Evolutionary conservation across 192 early-diverging fungal species (phyloP).

Genomic region (Podila epicladia): DNA sequence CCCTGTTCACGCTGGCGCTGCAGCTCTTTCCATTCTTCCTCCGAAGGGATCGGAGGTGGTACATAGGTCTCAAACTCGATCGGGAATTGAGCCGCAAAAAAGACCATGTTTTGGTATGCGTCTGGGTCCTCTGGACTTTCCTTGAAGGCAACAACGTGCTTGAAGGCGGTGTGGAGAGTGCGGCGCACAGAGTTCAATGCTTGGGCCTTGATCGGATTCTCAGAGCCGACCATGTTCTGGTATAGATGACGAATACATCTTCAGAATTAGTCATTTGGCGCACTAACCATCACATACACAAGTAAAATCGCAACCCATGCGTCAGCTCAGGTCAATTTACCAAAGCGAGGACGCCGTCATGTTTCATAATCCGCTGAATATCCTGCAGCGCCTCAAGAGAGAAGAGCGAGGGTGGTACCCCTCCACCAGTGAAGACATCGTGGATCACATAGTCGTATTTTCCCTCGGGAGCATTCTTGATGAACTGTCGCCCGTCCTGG

Average conservation of each 20-base stretch:
- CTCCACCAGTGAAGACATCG: slow-evolving; percentile 95
- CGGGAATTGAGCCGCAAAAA: slow-evolving; percentile 26
- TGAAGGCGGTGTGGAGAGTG: slow-evolving; percentile 75
- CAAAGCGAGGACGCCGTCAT: slow-evolving; percentile 82
- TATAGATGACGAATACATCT: background rate
- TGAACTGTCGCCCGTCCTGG: slow-evolving; percentile 79
- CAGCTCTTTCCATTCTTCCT: slow-evolving; percentile 59
- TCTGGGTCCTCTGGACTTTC: slow-evolving; percentile 60
- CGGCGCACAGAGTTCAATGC: slow-evolving; percentile 67
- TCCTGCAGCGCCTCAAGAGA: slow-evolving; percentile 75
- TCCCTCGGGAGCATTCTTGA: slow-evolving; percentile 61
- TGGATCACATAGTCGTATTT: slow-evolving; percentile 89
- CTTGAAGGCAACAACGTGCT: slow-evolving; percentile 71
- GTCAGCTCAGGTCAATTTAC: slow-evolving; percentile 43
- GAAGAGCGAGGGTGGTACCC: slow-evolving; percentile 77
- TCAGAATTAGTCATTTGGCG: background rate
- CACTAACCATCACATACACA: background rate
- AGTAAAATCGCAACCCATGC: slow-evolving; percentile 1
- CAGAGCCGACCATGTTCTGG: slow-evolving; percentile 84
- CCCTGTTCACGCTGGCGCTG: slow-evolving; percentile 52
- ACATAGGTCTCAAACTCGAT: slow-evolving; percentile 34
- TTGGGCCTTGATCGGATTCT: slow-evolving; percentile 56
- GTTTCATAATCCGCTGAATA: slow-evolving; percentile 72
- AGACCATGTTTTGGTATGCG: slow-evolving; percentile 72
- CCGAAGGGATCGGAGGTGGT: slow-evolving; percentile 63